Evolutionary conservation across 2,329 filamentous ascomycete genomes (phyloP).

Genomic region (Madurella fahalii): DNA sequence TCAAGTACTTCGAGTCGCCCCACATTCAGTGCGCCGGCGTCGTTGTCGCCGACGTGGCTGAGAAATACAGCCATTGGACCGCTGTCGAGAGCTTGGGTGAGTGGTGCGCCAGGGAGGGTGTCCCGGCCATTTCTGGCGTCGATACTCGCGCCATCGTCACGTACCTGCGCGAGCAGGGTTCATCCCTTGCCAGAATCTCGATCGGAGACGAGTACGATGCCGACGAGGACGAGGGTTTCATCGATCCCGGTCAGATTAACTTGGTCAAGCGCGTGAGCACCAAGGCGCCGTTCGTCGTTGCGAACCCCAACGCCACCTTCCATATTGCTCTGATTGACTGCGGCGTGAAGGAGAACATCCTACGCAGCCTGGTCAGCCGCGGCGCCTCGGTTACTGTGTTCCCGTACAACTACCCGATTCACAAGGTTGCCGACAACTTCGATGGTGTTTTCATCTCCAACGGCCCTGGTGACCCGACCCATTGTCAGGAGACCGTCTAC

Average conservation of each 20-base stretch:
- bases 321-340: slow-evolving; percentile 96
- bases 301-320: slow-evolving; percentile 74
- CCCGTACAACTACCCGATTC: slow-evolving; percentile 94
- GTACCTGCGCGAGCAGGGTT: slow-evolving; percentile 91
- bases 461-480: slow-evolving; percentile 94
- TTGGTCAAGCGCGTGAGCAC: slow-evolving; percentile 94
- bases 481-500: slow-evolving; percentile 92
- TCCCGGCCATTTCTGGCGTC: slow-evolving; percentile 93
- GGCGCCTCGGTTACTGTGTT: slow-evolving; percentile 92
- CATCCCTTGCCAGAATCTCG: slow-evolving; percentile 88
- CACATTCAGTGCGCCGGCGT: slow-evolving; percentile 96
- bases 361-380: slow-evolving; percentile 86
- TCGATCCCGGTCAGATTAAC: slow-evolving; percentile 96
- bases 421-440: slow-evolving; percentile 97
- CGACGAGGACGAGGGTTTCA: slow-evolving; percentile 92
- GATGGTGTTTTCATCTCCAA: slow-evolving; percentile 99
- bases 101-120: slow-evolving; percentile 95
- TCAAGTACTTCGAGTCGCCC: slow-evolving; percentile 98
- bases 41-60: slow-evolving; percentile 89
- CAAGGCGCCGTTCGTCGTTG: slow-evolving; percentile 95
- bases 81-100: slow-evolving; percentile 88
- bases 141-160: slow-evolving; percentile 97
- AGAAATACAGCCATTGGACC: slow-evolving; percentile 97
- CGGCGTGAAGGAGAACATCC: slow-evolving; percentile 99
- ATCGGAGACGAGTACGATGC: slow-evolving; percentile 98